A percentile compares a stretch with the other conserved stretches of the same genome.
Conservation (phyloP, 768 basidiomycete species). For the Pholiota molesta region DNA sequence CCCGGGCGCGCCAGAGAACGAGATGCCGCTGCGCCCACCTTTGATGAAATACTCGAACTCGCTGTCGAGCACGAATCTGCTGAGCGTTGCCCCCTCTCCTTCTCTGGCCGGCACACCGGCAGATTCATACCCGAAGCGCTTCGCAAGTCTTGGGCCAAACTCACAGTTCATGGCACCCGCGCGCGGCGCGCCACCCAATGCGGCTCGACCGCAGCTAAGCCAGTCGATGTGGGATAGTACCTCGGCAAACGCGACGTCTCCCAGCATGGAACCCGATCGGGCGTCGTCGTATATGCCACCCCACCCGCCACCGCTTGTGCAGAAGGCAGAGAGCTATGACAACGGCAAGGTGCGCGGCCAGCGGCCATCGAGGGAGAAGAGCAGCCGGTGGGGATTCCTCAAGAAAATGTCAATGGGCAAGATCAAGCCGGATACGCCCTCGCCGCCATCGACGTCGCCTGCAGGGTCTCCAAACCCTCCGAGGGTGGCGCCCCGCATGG, state of each 20-base stretch:
- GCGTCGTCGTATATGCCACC: constrained; percentile 22
- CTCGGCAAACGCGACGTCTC: background rate
- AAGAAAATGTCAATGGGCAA: constrained; percentile 99
- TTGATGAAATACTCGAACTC: constrained; percentile 59
- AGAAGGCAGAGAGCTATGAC: constrained; percentile 16
- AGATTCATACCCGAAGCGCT: constrained; percentile 52
- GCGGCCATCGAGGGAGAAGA: constrained; percentile 52
- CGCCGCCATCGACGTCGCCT: constrained; percentile 35
- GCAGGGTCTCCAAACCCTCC: constrained; percentile 34
- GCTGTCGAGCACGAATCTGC: constrained; percentile 70
- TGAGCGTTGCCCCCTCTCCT: constrained; percentile 35
- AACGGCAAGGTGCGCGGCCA: constrained; percentile 22
- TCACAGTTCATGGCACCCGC: constrained; percentile 38
- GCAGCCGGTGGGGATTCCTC: constrained; percentile 90
- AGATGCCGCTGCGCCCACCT: constrained; percentile 36
- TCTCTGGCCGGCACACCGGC: constrained; percentile 27
- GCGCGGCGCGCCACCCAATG: constrained; percentile 37
- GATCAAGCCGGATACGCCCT: constrained; percentile 68
- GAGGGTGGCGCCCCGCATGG: constrained; percentile 22
- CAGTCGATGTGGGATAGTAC: constrained; percentile 42
- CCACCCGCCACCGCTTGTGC: constrained; percentile 9
- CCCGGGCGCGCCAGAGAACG: constrained; percentile 30
- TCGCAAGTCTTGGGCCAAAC: constrained; percentile 71
- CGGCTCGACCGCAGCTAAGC: constrained; percentile 42
- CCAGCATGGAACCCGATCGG: constrained; percentile 9